Percentiles rank a stretch among this genome's conserved stretches.
Conservation (phyloP, 2,329 filamentous ascomycete genomes). For the Penicillium sp. region DNA sequence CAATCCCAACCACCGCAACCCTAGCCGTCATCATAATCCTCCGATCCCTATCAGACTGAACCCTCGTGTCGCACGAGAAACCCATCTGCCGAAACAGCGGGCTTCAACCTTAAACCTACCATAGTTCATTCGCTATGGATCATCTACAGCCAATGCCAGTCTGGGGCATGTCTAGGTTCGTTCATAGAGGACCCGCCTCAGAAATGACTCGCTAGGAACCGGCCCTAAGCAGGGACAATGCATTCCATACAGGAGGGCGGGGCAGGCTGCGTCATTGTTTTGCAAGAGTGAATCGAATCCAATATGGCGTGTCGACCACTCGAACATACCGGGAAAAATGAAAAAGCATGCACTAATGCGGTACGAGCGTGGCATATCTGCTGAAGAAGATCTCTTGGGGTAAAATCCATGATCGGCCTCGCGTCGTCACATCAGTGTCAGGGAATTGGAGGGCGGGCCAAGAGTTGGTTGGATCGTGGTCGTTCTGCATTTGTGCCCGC, state of each 20-base stretch:
- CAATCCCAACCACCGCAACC: conserved; percentile 13
- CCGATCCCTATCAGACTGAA: conserved; percentile 15
- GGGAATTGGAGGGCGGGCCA: conserved; percentile 9
- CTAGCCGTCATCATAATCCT: conserved; percentile 15
- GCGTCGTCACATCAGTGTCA: conserved; percentile 14
- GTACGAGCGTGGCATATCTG: neutral
- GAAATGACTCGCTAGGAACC: too few relatives aligned
- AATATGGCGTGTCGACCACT: too few relatives aligned
- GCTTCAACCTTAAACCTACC: conserved; percentile 14
- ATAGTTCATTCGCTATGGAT: conserved; percentile 1
- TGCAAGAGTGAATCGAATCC: neutral
- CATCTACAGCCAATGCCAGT: too few relatives aligned
- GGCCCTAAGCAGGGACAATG: conserved; percentile 5
- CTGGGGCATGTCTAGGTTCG: too few relatives aligned
- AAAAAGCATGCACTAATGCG: too few relatives aligned
- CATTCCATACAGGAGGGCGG: conserved; percentile 8
- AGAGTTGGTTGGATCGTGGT: conserved; percentile 9
- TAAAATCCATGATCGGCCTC: conserved; percentile 12
- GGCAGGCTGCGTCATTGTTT: neutral
- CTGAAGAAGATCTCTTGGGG: conserved; percentile 6
- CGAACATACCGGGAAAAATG: too few relatives aligned
- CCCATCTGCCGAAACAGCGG: conserved; percentile 9
- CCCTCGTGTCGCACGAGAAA: conserved; percentile 12
- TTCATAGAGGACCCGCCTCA: too few relatives aligned
- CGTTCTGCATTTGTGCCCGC: neutral